phyloP scores from a whole-genome alignment of 2,329 filamentous ascomycete species.

The Aureobasidium sp. region DNA sequence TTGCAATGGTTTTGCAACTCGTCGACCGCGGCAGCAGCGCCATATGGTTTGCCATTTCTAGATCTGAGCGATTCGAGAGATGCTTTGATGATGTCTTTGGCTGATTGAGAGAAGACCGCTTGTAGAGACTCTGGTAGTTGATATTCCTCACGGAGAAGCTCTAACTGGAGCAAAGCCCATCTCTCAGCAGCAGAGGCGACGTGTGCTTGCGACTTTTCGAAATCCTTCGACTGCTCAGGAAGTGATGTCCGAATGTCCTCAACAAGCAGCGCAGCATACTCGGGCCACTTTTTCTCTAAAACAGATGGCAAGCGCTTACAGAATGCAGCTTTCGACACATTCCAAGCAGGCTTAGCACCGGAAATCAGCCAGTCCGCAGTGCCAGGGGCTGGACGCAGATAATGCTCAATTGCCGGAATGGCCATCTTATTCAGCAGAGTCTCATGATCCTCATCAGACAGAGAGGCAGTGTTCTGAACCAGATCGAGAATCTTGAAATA shows the following conservation, averaged over 20 bases:
- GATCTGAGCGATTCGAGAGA: conserved; percentile 43
- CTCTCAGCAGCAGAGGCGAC: conserved; percentile 59
- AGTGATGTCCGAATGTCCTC: conserved; percentile 63
- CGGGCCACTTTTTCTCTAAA: conserved; percentile 52
- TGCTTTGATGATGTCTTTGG: conserved; percentile 37
- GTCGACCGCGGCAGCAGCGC: conserved; percentile 52
- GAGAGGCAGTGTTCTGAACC: conserved; percentile 30
- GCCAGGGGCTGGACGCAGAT: conserved; percentile 41
- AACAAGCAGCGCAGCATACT: conserved; percentile 53
- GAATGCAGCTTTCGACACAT: conserved; percentile 30
- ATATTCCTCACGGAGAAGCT: conserved; percentile 26
- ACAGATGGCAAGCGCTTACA: conserved; percentile 1
- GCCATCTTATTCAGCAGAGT: conserved; percentile 41
- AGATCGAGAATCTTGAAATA: conserved; percentile 58
- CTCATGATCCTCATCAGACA: conserved; percentile 37
- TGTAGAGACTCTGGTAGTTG: conserved; percentile 20
- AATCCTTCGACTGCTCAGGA: conserved; percentile 74
- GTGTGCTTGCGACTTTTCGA: conserved; percentile 60
- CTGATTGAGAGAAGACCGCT: conserved; percentile 27
- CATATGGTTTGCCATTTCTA: conserved; percentile 58
- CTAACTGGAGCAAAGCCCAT: conserved; percentile 49
- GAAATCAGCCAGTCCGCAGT: conserved; percentile 45
- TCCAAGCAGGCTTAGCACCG: conserved; percentile 33
- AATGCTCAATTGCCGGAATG: conserved; percentile 46
- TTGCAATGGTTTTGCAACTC: conserved; percentile 41